These are phyloP conservation scores for Venturia effusa DNA, from an alignment of 2,329 filamentous ascomycete species.

Conservation along the genomic window DNA sequence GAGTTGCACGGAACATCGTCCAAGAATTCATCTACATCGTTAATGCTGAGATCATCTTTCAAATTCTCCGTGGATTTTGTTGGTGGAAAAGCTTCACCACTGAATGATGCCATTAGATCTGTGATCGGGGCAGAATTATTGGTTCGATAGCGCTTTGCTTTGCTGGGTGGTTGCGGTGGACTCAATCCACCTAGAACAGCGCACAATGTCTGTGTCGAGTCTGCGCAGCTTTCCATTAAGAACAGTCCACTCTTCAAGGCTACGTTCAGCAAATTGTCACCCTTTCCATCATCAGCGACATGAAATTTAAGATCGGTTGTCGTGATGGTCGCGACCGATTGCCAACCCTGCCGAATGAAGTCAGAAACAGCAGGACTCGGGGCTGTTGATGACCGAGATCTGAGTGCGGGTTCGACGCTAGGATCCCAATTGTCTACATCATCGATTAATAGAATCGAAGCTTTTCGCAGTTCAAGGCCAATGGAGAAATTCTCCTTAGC, in stretches of 20 bases:
- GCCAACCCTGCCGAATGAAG: constrained; percentile 58
- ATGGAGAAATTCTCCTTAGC: constrained; percentile 50
- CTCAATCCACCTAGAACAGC: constrained; percentile 66
- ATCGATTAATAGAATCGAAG: constrained; percentile 74
- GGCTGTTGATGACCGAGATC: constrained; percentile 5
- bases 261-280: constrained; percentile 60
- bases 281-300: constrained; percentile 45
- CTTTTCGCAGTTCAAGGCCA: constrained; percentile 62
- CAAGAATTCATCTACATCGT: constrained; percentile 26
- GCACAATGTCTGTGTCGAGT: constrained; percentile 90
- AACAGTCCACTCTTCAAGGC: constrained; percentile 78
- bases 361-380: constrained; percentile 26
- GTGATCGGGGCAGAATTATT: constrained; percentile 61
- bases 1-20: constrained; percentile 30
- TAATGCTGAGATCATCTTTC: constrained; percentile 24
- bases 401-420: constrained; percentile 12
- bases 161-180: constrained; percentile 73
- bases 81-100: constrained; percentile 68
- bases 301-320: constrained; percentile 61
- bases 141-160: constrained; percentile 76
- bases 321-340: constrained; percentile 78
- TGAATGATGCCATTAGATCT: constrained; percentile 83
- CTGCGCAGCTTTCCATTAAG: constrained; percentile 88
- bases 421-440: constrained; percentile 43
- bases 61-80: constrained; percentile 48